Percentiles rank a stretch among this genome's conserved stretches.
phyloP scores from a whole-genome alignment of 2,329 filamentous ascomycete genomes.

The Stachybotrys chartarum region DNA sequence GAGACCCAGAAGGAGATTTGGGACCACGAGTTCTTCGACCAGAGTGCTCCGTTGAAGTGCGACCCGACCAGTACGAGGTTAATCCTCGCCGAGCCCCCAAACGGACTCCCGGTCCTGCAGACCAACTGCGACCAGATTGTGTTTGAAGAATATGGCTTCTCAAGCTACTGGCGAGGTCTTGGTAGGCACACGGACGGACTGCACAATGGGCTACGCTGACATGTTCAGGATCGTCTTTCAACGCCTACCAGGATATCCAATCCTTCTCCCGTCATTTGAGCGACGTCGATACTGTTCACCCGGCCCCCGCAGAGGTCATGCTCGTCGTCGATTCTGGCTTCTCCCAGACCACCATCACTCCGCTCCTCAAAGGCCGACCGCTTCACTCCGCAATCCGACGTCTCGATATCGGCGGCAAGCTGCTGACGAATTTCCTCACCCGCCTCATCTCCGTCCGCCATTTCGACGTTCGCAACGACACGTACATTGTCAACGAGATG shows the following conservation, averaged over 20 bases:
- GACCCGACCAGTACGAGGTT: constrained; percentile 78
- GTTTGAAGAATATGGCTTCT: constrained; percentile 95
- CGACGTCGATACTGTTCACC: constrained; percentile 31
- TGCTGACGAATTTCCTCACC: constrained; percentile 87
- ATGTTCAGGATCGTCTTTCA: constrained; percentile 59
- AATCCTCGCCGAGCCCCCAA: constrained; percentile 78
- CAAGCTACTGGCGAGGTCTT: constrained; percentile 71
- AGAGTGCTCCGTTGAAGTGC: constrained; percentile 58
- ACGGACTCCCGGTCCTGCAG: constrained; percentile 73
- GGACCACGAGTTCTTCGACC: constrained; percentile 79
- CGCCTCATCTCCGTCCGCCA: constrained; percentile 84
- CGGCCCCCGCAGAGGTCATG: constrained; percentile 45
- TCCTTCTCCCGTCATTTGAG: constrained; percentile 56
- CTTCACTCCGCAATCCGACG: constrained; percentile 76
- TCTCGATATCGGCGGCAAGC: constrained; percentile 86
- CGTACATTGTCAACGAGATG: constrained; percentile 89
- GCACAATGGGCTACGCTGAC: constrained; percentile 3
- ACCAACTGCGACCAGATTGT: constrained; percentile 92
- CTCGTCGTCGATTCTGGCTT: background rate
- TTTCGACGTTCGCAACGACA: constrained; percentile 93
- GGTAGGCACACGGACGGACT: constrained; percentile 34
- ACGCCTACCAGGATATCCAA: constrained; percentile 75
- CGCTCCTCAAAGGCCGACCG: constrained; percentile 72
- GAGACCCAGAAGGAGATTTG: constrained; percentile 93
- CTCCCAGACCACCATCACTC: constrained; percentile 76